Evolutionary conservation across 345 rosid species (phyloP), one percentile per base, ranked within the genome.

Genomic region (Rhizophora mangle): DNA sequence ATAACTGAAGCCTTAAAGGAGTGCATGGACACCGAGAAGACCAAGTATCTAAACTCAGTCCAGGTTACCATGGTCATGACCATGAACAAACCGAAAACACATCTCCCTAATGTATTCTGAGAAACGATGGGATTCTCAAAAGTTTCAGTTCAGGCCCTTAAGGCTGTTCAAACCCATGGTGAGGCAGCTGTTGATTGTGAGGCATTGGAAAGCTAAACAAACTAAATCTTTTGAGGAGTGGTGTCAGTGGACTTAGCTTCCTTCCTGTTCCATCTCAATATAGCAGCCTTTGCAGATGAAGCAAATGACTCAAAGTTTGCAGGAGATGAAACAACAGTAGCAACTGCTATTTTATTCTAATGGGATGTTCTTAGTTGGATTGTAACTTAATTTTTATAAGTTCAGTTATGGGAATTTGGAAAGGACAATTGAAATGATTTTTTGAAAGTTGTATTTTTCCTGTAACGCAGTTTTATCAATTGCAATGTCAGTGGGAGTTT

Each of bases 31-130:
- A 8, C 56, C 26, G 96, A 89, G 85, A 84, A 85, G 72, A 65
- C 74, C 55, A 87, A 80, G 72, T 84, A 83, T 82, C 68, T 72
- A 60, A 73, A 74, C 77, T 79, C 86, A 0, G 82, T 85, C 13
- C 81, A 88, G 80, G 74, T 61, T 18, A 87, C 93, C 52, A 83
- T 76, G 75, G 80, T 76, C 73, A 85, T 87, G 91, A 86, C 82
- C 52, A 76, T 94, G 59, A 87, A 61, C 81, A 84, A 87, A 74
- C 87, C 91, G 34, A 89, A 85, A 81, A 81, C 88, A 60, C 80
- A 79, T 78, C 96, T 94, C 56, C 98, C 98, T 46, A 82, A 70
- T 64, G 88, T 88, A 46, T 94, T 94, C 69, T 84, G 80, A 80
- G 85, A 85, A 72, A 72, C 91, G 63, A 81, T 81, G 78, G 85